Base-by-base conservation (phyloP, 2,329 filamentous ascomycete genomes). In the Corniculantispora saksenae region DNA sequence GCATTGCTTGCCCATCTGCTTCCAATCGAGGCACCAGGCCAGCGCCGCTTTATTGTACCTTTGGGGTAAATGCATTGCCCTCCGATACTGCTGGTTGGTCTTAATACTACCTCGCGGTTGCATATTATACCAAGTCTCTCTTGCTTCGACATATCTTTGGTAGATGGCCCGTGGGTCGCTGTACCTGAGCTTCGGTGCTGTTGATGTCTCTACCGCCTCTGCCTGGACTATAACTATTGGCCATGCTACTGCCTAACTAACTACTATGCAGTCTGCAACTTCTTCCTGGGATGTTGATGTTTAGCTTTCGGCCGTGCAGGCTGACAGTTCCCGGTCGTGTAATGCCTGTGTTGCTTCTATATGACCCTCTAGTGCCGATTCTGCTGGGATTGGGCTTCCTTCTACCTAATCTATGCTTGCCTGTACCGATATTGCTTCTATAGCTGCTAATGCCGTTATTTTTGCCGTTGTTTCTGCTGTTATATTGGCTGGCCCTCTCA, bases 51-150 rank as follows among this genome's bases (percentile, higher is more conserved):
- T 67, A n/a, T 62, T 64, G 47, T 71, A 71, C 50, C 53, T 59
- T 60, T 61, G 35, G 27, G 65, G 67, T 27, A 71, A 66, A 29
- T 61, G 54, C 61, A 67, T 68, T 47, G 66, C 68, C 65, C 66
- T 69, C 29, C 68, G 66, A 67, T 71, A 71, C 53, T 66, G 35
- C 58, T 72, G 59, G 57, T 71, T 69, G 17, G 66, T 70, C 45
- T 69, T 68, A 17, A 66, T 38, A 50, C 55, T 68, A 9, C 66
- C 66, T 32, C 45, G 61, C 27, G 66, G 68, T 58, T 68, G 68
- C 17, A 48, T 45, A 15, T 63, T 59, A 47, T 70, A 70, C 67
- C 64, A 72, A 53, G 64, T 61, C 12, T 67, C 50, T 66, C 65
- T 67, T 65, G 67, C 63, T 7, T 48, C 43, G 59, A 68, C 27